Evolutionary conservation across 2,329 filamentous ascomycete genomes (phyloP).

Genomic region (Didymella arachidicola): DNA sequence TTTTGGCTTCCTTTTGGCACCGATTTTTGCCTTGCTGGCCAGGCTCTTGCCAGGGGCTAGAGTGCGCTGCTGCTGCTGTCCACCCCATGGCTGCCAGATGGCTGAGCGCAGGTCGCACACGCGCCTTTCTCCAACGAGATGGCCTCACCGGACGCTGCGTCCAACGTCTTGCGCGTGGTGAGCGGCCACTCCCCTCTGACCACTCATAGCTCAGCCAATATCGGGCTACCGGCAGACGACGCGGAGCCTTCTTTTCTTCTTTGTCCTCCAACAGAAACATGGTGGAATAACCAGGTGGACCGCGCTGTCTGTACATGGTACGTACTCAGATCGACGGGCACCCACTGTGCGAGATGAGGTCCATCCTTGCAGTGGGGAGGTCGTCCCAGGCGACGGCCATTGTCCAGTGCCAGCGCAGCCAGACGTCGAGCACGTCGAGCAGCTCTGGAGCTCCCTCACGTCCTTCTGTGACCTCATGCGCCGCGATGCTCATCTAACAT

Average conservation of each 20-base stretch:
- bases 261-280: constrained; percentile 7
- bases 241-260: constrained; percentile 7
- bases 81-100: constrained; percentile 20
- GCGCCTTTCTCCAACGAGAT: constrained; percentile 12
- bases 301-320: constrained; percentile 4
- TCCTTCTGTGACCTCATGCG: constrained; percentile 30
- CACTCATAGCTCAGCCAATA: constrained; percentile 17
- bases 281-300: constrained; percentile 13
- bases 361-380: constrained; percentile 19
- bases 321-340: constrained; percentile 17
- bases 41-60: constrained; percentile 29
- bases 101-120: constrained; percentile 32
- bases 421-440: constrained; percentile 9
- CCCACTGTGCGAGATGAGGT: constrained; percentile 14
- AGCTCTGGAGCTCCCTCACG: constrained; percentile 8
- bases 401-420: constrained; percentile 12
- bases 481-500: constrained; percentile 16
- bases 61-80: constrained; percentile 20
- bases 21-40: constrained; percentile 31
- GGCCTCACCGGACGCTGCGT: constrained; percentile 26
- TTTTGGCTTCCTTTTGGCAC: constrained; percentile 13
- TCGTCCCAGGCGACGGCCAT: constrained; percentile 18
- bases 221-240: constrained; percentile 12
- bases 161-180: constrained; percentile 28
- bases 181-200: constrained; percentile 3